These are phyloP conservation scores for Arthromyces matolae DNA, from an alignment of 768 basidiomycete species.

Conservation along the genomic window DNA sequence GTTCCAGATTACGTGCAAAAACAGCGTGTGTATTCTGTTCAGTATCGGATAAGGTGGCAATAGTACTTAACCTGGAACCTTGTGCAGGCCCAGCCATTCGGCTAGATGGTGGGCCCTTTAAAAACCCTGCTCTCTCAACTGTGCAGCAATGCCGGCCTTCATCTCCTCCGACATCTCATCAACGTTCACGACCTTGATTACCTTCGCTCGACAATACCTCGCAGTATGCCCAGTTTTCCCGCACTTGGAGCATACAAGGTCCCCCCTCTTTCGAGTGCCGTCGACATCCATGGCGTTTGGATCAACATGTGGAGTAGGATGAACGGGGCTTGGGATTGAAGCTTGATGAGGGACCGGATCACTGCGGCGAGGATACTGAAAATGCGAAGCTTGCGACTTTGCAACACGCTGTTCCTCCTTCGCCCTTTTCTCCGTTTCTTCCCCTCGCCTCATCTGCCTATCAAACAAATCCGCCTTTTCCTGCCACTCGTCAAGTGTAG, in stretches of 20 bases:
- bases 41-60: background rate
- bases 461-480: constrained; percentile 1
- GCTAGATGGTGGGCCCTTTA: constrained; percentile 3
- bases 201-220: background rate
- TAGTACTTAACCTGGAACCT: background rate
- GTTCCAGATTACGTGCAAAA: background rate
- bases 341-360: background rate
- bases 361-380: too few relatives aligned
- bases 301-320: too few relatives aligned
- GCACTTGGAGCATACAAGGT: background rate
- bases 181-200: background rate
- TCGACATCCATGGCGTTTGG: constrained; percentile 6
- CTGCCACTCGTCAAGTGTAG: constrained; percentile 1
- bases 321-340: background rate
- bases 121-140: constrained; percentile 7
- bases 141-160: background rate
- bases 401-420: background rate
- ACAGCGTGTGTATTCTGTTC: background rate
- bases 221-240: background rate
- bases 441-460: background rate
- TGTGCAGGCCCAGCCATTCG: background rate
- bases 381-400: background rate
- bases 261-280: background rate
- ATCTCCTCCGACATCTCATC: constrained; percentile 1
- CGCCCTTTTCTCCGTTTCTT: background rate